Conservation (phyloP, 2,329 filamentous ascomycete genomes). For the Cordyceps fumosorosea region DNA sequence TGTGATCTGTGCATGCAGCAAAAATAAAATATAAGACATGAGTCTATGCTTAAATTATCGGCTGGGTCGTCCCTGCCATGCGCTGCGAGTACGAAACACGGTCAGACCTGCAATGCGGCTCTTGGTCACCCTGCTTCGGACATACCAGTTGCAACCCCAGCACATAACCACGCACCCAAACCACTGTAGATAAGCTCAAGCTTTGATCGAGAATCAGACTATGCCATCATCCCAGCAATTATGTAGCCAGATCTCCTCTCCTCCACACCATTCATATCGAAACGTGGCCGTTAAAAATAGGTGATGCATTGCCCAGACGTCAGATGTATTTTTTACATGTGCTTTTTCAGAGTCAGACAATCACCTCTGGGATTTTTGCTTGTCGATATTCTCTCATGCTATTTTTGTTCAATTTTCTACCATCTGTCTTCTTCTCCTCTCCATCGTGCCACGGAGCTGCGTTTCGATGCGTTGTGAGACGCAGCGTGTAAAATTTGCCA, state of each 20-base stretch:
- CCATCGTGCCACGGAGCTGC: no score
- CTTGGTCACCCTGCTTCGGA: background rate
- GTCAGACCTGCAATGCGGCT: background rate
- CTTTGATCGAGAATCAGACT: background rate
- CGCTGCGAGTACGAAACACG: slow-evolving; percentile 4
- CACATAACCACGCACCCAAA: background rate
- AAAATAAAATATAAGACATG: background rate
- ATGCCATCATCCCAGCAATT: background rate
- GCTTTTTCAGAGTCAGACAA: background rate
- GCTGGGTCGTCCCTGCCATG: background rate
- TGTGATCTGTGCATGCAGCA: background rate
- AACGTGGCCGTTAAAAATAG: background rate
- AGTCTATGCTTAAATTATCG: slow-evolving; percentile 10
- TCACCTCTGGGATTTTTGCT: background rate
- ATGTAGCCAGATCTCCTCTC: no score
- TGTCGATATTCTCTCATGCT: background rate
- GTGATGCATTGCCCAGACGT: background rate
- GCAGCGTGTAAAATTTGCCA: no score
- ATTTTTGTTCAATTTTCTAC: background rate
- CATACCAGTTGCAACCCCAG: no score
- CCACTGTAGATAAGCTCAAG: background rate
- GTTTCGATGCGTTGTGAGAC: no score
- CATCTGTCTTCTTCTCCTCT: no score
- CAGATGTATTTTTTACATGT: background rate
- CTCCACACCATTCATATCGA: background rate